Percentiles rank a stretch among this genome's conserved stretches.
These are phyloP conservation scores for Daldinia loculata DNA, from an alignment of 495 filamentous ascomycete genomes.

Conservation along the genomic window DNA sequence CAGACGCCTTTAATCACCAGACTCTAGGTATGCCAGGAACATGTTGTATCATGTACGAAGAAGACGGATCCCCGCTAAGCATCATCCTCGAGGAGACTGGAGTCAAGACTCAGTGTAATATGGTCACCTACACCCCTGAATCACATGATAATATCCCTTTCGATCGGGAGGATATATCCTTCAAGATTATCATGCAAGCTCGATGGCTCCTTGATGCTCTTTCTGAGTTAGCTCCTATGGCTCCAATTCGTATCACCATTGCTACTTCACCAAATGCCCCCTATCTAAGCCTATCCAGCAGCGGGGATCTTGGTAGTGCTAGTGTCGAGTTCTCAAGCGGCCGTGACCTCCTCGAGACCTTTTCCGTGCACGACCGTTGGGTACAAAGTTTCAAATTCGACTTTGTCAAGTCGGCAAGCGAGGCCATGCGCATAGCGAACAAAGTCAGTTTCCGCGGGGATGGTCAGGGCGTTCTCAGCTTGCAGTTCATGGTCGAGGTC, in stretches of 20 bases:
- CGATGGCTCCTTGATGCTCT: constrained; percentile 86
- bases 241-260: constrained; percentile 67
- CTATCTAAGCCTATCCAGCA: constrained; percentile 76
- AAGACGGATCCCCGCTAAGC: constrained; percentile 76
- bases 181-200: constrained; percentile 95
- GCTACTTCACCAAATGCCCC: constrained; percentile 70
- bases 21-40: constrained; percentile 79
- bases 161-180: constrained; percentile 75
- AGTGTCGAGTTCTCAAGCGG: constrained; percentile 85
- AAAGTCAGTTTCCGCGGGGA: constrained; percentile 94
- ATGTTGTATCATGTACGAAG: constrained; percentile 80
- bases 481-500: constrained; percentile 96
- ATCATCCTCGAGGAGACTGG: constrained; percentile 83
- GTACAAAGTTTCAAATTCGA: constrained; percentile 79
- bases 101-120: constrained; percentile 89
- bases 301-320: constrained; percentile 80
- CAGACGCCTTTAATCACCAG: constrained; percentile 78
- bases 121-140: constrained; percentile 87
- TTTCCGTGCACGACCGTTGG: constrained; percentile 65
- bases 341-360: constrained; percentile 78
- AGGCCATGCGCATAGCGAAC: constrained; percentile 88
- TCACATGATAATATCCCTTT: constrained; percentile 80
- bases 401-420: constrained; percentile 79
- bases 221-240: constrained; percentile 78
- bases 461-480: constrained; percentile 84